Evolutionary conservation across 495 filamentous ascomycete genomes (phyloP).

Genomic region (Beverwykella pulmonaria): DNA sequence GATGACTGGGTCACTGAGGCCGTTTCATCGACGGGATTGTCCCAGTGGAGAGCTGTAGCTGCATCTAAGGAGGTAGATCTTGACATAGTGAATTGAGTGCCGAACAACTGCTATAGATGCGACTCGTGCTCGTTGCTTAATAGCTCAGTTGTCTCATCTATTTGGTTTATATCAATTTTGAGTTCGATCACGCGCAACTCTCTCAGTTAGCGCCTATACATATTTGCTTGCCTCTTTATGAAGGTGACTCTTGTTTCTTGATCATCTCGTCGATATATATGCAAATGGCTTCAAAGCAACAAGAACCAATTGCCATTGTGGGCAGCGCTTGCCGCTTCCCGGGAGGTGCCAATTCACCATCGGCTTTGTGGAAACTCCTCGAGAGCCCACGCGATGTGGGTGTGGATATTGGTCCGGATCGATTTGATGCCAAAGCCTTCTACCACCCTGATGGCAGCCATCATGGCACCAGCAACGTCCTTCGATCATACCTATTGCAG

Average conservation of each 20-base stretch:
- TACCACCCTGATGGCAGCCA: slow-evolving; percentile 13
- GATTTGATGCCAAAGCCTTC: slow-evolving; percentile 13
- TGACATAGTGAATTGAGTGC: no score
- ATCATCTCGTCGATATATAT: neutral
- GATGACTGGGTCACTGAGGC: no score
- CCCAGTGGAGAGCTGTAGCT: no score
- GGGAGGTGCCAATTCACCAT: slow-evolving; percentile 56
- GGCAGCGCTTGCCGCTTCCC: slow-evolving; percentile 66
- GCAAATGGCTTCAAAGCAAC: neutral
- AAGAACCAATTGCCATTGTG: slow-evolving; percentile 62
- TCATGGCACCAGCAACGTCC: slow-evolving; percentile 27
- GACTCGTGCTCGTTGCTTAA: neutral
- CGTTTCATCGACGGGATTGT: no score
- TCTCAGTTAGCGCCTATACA: no score
- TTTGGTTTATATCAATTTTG: no score
- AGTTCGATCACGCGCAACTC: no score
- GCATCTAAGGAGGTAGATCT: no score
- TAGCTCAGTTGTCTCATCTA: neutral
- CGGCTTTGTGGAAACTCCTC: slow-evolving; percentile 59
- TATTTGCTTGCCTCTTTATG: no score
- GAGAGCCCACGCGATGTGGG: slow-evolving; percentile 29
- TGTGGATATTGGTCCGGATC: slow-evolving; percentile 21
- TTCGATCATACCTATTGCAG: slow-evolving; percentile 41
- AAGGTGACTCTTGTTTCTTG: no score
- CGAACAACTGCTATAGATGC: neutral